A percentile compares a stretch with the other conserved stretches of the same genome.
phyloP scores from a whole-genome alignment of 106 monocot genomes.

The Platanthera guangdongensis region DNA sequence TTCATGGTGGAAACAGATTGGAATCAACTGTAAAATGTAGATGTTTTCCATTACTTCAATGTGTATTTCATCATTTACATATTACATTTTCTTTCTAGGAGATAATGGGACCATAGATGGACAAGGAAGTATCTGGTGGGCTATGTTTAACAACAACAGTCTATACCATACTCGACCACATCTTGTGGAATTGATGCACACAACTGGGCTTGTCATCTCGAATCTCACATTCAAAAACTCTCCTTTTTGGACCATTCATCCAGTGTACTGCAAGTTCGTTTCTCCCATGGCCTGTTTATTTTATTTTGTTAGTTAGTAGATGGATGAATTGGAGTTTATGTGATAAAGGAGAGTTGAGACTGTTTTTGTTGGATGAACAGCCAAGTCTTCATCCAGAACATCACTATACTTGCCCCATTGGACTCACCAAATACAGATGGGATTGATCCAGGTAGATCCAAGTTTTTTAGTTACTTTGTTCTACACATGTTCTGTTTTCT shows the following conservation, averaged over 20 bases:
- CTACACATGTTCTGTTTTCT: background rate
- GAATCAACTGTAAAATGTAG: background rate
- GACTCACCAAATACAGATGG: slow-evolving; percentile 92
- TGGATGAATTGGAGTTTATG: background rate
- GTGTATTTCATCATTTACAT: background rate
- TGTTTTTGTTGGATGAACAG: slow-evolving; percentile 59
- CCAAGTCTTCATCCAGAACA: slow-evolving; percentile 58
- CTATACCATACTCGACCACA: slow-evolving; percentile 73
- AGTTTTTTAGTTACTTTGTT: background rate
- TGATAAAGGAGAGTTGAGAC: slow-evolving; percentile 26
- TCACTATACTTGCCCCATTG: slow-evolving; percentile 72
- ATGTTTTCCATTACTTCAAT: background rate
- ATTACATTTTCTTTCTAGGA: slow-evolving; percentile 24
- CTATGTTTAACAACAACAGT: slow-evolving; percentile 39
- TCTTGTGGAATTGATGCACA: slow-evolving; percentile 79
- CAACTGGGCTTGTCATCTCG: slow-evolving; percentile 69
- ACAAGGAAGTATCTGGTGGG: slow-evolving; percentile 87
- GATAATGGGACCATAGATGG: slow-evolving; percentile 89
- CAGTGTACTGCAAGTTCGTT: slow-evolving; percentile 93
- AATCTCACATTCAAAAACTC: slow-evolving; percentile 83
- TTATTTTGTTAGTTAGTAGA: background rate
- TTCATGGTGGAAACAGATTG: background rate
- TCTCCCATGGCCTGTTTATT: background rate
- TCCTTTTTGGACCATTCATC: slow-evolving; percentile 89
- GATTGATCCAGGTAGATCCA: slow-evolving; percentile 72